Evolutionary conservation across 2,329 filamentous ascomycete species (phyloP), one percentile per base, ranked within the genome.

Genomic region (Sphaerostilbella broomeana): DNA sequence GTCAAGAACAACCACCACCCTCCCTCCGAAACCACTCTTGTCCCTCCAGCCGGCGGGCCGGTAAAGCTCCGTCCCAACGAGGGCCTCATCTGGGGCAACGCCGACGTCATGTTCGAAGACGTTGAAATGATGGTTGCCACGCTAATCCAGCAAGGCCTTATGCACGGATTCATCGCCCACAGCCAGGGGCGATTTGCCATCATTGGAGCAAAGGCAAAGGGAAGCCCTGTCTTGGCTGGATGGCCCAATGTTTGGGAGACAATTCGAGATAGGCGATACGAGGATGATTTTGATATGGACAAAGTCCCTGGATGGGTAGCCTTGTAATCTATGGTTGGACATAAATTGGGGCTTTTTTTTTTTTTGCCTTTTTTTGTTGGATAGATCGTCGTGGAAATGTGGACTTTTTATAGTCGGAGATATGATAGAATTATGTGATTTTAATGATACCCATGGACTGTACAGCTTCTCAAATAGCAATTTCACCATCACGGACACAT

Each of bases 101-200:
- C 73, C 45, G 57, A 67, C 46, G 67, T 80, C 22, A 70, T 76
- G 26, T 61, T 75, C 24, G 64, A 75, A 11, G 81, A 86, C 49
- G 69, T 94, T n/a, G 87, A 95, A 61, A 79, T 79, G 30, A 79
- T 86, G 34, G 72, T 94, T 10, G 77, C 84, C 0, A 81, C 81
- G 9, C 72, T 95, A 10, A 75, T 94, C 15, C 78, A 84, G 35
- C 86, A 94, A 60, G 86, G 84, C 1, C 67, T 95, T 17, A 70
- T 95, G 56, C 79, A 82, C 49, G 90, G 89, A 2, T 95, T 89
- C 54, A 74, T 95, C 19, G 85, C 84, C 12, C 86, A 94, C 53
- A 75, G 75, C 18, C 79, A 81, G 54, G 74, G 75, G 29, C 80
- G 84, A 34, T 88, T 95, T 54, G 88, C 87, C 10, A 85, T 95